Base-by-base conservation (phyloP, 768 basidiomycete species). In the Pholiota molesta region DNA sequence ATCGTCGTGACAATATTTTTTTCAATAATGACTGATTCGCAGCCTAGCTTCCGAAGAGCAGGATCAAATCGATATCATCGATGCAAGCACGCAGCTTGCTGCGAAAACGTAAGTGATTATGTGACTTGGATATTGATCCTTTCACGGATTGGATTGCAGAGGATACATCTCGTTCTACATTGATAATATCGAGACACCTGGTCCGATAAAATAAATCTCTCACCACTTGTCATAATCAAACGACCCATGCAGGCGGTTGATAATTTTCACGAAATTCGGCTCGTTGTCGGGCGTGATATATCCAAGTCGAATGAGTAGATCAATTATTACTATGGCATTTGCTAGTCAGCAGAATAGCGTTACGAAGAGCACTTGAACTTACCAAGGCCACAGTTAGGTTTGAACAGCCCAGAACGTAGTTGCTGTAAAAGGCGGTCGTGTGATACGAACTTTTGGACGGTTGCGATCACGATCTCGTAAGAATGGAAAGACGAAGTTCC, bases 361-460 rank as follows among this genome's bases (percentile, higher is more conserved):
- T 23, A 16, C 7, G 5, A 37, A 37, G 9, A 13, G 35, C 13
- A 9, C 7, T 44, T 47, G 4, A 29, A 52, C 39, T 19, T 28
- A 93, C 93, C 92, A 3, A 93, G 68, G 4, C 90, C 94, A 67
- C 94, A 97, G 69, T 99, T 99, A 1, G 94, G 84, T 75, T 99
- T 99, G 83, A 99, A 99, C 26, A 88, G 73, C 0, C 89, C 88
- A 8, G 73, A 69, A 9, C 83, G 84, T 77, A 99, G 86, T 55
- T 82, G 86, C 40, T 77, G 61, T 6, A 91, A 77, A 17, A 96
- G 83, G 31, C 85, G 81, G 0, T 82, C 79, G 44, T 94, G 75
- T 2, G 84, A 73, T 45, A 94, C 77, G 23, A 97, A 79, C 93
- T 96, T 57, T 57, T n/a, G 28, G 5, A 55, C 49, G 5, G 33